Conservation (phyloP, 2,329 filamentous ascomycete genomes). For the Cercospora sesami region DNA sequence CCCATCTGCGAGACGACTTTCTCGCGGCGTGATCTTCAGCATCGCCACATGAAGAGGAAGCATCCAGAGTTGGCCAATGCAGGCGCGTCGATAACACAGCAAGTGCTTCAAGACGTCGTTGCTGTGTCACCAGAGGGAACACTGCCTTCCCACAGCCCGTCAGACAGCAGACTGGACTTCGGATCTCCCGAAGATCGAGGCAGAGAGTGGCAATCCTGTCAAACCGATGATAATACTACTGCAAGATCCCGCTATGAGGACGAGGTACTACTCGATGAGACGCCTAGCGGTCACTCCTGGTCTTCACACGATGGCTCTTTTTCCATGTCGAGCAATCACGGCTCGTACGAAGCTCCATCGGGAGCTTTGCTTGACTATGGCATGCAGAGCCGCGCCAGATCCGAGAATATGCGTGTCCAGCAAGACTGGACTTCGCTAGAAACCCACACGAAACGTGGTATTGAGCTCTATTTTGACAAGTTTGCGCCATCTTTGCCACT, state of each 20-base stretch:
- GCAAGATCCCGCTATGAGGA: background rate
- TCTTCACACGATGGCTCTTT: background rate
- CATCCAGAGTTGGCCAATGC: constrained; percentile 29
- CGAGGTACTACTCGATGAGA: background rate
- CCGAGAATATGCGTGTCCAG: background rate
- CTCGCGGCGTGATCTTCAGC: constrained; percentile 45
- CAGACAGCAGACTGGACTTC: background rate
- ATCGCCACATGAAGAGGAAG: constrained; percentile 47
- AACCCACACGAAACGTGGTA: background rate
- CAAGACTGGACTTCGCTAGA: background rate
- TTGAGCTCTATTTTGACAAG: background rate
- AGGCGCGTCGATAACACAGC: constrained; percentile 35
- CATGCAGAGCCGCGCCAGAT: background rate
- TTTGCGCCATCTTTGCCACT: background rate
- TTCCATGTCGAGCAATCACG: background rate
- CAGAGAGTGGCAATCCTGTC: background rate
- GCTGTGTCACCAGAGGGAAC: constrained; percentile 39
- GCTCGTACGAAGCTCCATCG: background rate
- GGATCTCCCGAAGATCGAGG: background rate
- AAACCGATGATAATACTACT: background rate
- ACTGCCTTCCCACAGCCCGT: background rate
- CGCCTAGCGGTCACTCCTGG: background rate
- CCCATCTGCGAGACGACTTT: constrained; percentile 44
- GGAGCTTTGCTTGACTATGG: background rate
- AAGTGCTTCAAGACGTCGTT: constrained; percentile 42